A percentile compares a stretch with the other conserved stretches of the same genome.
These are phyloP conservation scores for Lecanicillium sp. DNA, from an alignment of 2,329 filamentous ascomycete genomes.

Conservation along the genomic window DNA sequence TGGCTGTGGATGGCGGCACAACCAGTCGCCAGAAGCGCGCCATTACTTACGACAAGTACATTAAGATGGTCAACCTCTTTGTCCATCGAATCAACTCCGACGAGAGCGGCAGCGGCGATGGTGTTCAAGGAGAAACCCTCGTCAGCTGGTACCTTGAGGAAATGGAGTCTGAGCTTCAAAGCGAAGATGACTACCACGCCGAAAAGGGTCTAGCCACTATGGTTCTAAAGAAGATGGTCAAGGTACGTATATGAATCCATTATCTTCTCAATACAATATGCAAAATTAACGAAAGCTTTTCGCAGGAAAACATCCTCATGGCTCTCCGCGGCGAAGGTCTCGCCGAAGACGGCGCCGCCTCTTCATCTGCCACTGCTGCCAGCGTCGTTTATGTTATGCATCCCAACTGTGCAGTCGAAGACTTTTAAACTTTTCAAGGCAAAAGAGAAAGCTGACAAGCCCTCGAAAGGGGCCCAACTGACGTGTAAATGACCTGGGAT, in stretches of 20 bases:
- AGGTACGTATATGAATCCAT: constrained; percentile 47
- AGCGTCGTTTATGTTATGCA: constrained; percentile 76
- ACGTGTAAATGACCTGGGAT: neutral
- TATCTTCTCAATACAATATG: constrained; percentile 10
- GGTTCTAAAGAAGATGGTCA: constrained; percentile 93
- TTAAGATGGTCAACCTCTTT: constrained; percentile 78
- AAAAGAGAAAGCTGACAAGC: constrained; percentile 7
- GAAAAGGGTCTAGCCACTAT: constrained; percentile 69
- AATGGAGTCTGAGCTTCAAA: constrained; percentile 73
- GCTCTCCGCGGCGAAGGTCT: constrained; percentile 60
- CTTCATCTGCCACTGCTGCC: constrained; percentile 26
- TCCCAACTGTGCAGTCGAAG: constrained; percentile 84
- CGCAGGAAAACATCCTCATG: constrained; percentile 78
- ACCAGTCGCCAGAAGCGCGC: constrained; percentile 59
- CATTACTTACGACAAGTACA: constrained; percentile 93
- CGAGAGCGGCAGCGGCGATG: constrained; percentile 67
- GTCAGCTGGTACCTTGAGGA: constrained; percentile 88
- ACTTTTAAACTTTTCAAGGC: constrained; percentile 26
- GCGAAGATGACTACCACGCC: constrained; percentile 69
- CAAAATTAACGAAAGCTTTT: constrained; percentile 28
- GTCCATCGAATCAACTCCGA: constrained; percentile 79
- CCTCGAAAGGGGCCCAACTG: too few species aligned
- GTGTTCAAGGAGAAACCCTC: constrained; percentile 74
- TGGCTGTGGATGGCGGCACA: constrained; percentile 24
- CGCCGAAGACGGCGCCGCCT: constrained; percentile 35